Evolutionary conservation across 345 rosid genomes (phyloP), one percentile per base, ranked within the genome.

Genomic region (Sapria himalayana): DNA sequence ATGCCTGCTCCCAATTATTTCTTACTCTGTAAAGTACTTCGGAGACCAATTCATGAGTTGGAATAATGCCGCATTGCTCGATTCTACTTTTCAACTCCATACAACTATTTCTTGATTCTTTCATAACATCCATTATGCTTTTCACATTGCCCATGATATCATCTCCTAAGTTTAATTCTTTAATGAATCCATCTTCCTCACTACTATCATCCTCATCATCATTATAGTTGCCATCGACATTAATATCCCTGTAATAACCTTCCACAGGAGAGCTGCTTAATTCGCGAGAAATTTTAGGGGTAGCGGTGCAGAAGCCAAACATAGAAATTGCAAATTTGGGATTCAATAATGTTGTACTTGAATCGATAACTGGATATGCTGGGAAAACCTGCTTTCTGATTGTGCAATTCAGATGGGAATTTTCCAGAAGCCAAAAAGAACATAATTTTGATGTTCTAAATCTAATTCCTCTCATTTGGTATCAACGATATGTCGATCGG

Each of bases 1-100:
- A 82, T 0, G 94, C 78, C 11, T 71, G 73, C 53, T 74, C 84
- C 98, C 94, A 89, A 53, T 82, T 80, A 44, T 76, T 72, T 19
- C 93, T 70, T 45, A 67, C 57, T 53, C 62, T 62, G 25, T 89
- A 76, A 31, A 89, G 73, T 43, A 79, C 70, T 61, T 79, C 79
- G 4, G 52, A 54, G n/a, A 82, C 85, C 57, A 79, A 43, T 54
- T 65, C 80, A 19, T 62, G 61, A 9, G 82, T 55, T 12, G 56
- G 72, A 49, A 48, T 54, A 44, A 78, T 55, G 8, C 59, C 60
- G 54, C 75, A 76, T 22, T 59, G 59, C 60, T 72, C 80, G 46
- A 78, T 71, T 70, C 53, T 67, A 39, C 50, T 37, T 50, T 59
- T 72, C 53, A 60, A 45, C 39, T 70, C 72, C 47, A 56, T 60